Conservation (phyloP, 768 basidiomycete genomes). For the Suillus fuscotomentosus region DNA sequence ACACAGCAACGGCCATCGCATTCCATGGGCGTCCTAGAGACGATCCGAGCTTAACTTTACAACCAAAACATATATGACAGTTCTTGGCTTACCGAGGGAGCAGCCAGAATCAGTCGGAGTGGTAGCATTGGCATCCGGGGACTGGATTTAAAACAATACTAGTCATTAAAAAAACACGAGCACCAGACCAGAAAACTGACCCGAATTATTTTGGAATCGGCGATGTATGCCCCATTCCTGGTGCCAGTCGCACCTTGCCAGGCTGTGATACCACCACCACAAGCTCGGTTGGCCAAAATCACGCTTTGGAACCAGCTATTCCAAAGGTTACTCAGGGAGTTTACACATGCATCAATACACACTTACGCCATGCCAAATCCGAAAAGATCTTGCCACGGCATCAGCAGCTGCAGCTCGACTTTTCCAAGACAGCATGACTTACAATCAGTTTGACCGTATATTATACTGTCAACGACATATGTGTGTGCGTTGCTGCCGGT, state of each 20-base stretch:
- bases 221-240: slow-evolving; percentile 53
- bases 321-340: not conserved
- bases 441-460: slow-evolving; percentile 69
- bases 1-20: slow-evolving; percentile 53
- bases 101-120: slow-evolving; percentile 43
- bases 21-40: slow-evolving; percentile 56
- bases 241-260: slow-evolving; percentile 55
- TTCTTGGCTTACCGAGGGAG: slow-evolving; percentile 43
- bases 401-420: not conserved
- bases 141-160: slow-evolving; percentile 31
- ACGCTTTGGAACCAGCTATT: slow-evolving; percentile 59
- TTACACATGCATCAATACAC: not conserved
- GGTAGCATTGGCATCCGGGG: slow-evolving; percentile 56
- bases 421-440: slow-evolving; percentile 17
- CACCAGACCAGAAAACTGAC: slow-evolving; percentile 30
- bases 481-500: slow-evolving; percentile 58
- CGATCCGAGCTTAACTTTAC: not conserved
- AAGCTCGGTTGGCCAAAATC: slow-evolving; percentile 59
- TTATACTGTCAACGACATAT: slow-evolving; percentile 58
- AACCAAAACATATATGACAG: not conserved
- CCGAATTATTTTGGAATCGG: slow-evolving; percentile 53
- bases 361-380: slow-evolving; percentile 61
- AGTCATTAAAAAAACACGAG: not conserved
- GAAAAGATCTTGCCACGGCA: not conserved
- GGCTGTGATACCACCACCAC: slow-evolving; percentile 63